Evolutionary conservation across 495 filamentous ascomycete genomes (phyloP), one percentile per base, ranked within the genome.

Genomic region (Xylaria cubensis): DNA sequence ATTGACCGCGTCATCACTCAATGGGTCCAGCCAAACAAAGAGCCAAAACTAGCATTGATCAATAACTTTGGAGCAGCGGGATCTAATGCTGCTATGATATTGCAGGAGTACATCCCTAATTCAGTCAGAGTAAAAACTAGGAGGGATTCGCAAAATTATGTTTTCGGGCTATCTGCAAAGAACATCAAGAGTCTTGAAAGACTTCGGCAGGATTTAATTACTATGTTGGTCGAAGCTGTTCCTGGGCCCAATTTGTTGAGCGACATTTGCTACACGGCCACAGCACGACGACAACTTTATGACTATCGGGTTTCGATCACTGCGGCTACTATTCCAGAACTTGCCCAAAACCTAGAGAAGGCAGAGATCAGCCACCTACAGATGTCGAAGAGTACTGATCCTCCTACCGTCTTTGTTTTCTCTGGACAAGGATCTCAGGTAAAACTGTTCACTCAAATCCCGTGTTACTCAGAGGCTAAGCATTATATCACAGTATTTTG

Each of bases 11-110:
- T 48, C 15, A 2, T 75, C 0, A 68, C 32, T 7, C 67, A 69
- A 6, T 88, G 85, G 86, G 71, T 75, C 0, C 66, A 69, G 21
- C 36, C 66, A 24, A 42, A 29, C 5, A 74, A 67, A 0, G 62
- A 68, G 1, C 79, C 77, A 34, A 73, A 55, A 29, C 24, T 55
- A 29, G 86, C 83, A 0, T 63, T 86, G 12, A 81, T 89, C 62
- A 74, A 74, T 64, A 74, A 74, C 65, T 75, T 73, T 21, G 73
- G 73, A 6, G 73, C 73, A 5, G 58, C 73, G 4, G 73, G 73
- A 41, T 69, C 70, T 17, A 75, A 72, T 69, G 73, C 69, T 4
- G 55, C 70, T 17, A 26, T 75, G 32, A 68, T 75, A 59, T 41
- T 62, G 64, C 34, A 67, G 26, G 64, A 59, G 72, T 41, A 61